Percentiles rank a stretch among this genome's conserved stretches.
Evolutionary conservation across 2,329 filamentous ascomycete genomes (phyloP).

Genomic region (Aspergillus terreus): DNA sequence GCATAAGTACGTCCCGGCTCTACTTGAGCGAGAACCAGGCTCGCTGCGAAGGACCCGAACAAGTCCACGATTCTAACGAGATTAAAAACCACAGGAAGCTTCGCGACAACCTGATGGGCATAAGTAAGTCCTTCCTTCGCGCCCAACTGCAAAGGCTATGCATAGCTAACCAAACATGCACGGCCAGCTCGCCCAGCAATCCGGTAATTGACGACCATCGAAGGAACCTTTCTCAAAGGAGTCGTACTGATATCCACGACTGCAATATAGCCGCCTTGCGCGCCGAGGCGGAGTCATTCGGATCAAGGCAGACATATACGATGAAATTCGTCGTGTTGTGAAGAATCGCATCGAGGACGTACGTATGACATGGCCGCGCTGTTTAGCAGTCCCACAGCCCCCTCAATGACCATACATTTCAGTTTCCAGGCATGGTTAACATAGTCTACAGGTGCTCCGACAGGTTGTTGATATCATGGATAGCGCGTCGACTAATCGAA

Average conservation of each 20-base stretch:
- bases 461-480: slow-evolving; percentile 23
- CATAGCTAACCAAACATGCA: not conserved
- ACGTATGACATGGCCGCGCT: slow-evolving; percentile 3
- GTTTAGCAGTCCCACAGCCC: too few relatives aligned
- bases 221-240: not conserved
- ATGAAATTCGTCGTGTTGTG: slow-evolving; percentile 21
- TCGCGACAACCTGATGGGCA: slow-evolving; percentile 25
- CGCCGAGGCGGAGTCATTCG: slow-evolving; percentile 32
- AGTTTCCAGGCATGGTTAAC: not conserved
- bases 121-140: slow-evolving; percentile 21
- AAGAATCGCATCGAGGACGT: slow-evolving; percentile 20
- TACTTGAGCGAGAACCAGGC: too few relatives aligned
- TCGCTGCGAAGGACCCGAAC: too few relatives aligned
- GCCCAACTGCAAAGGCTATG: not conserved
- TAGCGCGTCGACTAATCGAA: slow-evolving; percentile 1
- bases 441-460: slow-evolving; percentile 20
- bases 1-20: too few relatives aligned
- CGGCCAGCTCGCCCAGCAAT: slow-evolving; percentile 25
- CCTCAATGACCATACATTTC: too few relatives aligned
- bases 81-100: slow-evolving; percentile 8
- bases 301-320: slow-evolving; percentile 28
- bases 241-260: not conserved
- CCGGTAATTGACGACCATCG: slow-evolving; percentile 17
- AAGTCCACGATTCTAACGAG: too few relatives aligned
- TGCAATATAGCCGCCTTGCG: slow-evolving; percentile 27